phyloP scores from a whole-genome alignment of 371 early-diverging fungal species.

The Amoeboaphelidium occidentale region DNA sequence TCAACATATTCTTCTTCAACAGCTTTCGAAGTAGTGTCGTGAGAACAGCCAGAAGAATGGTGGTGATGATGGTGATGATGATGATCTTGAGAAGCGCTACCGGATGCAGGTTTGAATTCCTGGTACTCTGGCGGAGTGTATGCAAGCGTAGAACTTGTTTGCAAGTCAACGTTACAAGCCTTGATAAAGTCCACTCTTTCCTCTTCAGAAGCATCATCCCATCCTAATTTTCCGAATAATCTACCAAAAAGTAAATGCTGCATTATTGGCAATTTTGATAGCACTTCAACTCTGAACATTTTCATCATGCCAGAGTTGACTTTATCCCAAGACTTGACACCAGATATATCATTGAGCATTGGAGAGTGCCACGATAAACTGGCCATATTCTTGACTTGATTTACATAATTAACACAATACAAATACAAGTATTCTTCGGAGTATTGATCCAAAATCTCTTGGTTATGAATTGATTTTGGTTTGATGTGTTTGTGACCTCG shows the following conservation, averaged over 20 bases:
- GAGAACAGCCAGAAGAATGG: neutral
- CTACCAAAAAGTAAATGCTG: constrained; percentile 94
- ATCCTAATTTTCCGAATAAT: constrained; percentile 9
- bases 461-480: constrained; percentile 65
- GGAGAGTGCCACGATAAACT: constrained; percentile 53
- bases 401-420: constrained; percentile 18
- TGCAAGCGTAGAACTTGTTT: neutral
- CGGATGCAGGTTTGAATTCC: neutral
- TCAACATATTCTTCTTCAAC: neutral
- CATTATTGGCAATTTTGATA: constrained; percentile 88
- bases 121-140: neutral
- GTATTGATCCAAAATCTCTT: constrained; percentile 55
- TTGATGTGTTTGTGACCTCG: constrained; percentile 16
- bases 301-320: constrained; percentile 83
- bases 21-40: neutral
- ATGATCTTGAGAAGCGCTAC: neutral
- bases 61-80: neutral
- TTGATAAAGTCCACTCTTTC: neutral
- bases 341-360: constrained; percentile 85
- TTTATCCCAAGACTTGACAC: constrained; percentile 70
- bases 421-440: constrained; percentile 73
- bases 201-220: neutral
- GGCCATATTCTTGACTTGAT: neutral
- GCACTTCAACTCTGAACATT: constrained; percentile 93
- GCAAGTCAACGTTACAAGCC: neutral